phyloP scores from a whole-genome alignment of 2,329 filamentous ascomycete genomes.

The Ustilaginoidea virens region DNA sequence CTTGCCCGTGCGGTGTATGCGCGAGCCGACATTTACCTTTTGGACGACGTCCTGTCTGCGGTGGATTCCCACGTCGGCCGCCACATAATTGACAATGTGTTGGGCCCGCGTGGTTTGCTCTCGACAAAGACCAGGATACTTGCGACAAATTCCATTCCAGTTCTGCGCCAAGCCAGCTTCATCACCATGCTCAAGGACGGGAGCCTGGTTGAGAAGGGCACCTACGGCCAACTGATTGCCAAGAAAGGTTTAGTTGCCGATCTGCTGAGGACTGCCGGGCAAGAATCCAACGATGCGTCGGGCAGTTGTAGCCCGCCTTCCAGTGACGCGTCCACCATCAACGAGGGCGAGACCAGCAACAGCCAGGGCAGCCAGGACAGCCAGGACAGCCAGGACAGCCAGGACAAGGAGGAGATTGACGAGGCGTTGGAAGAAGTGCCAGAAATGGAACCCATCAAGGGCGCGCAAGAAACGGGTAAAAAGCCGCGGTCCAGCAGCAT shows the following conservation, averaged over 20 bases:
- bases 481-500: conserved; percentile 55
- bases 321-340: conserved; percentile 43
- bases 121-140: conserved; percentile 78
- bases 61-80: conserved; percentile 97
- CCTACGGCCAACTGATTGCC: conserved; percentile 78
- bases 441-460: conserved; percentile 62
- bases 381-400: too few species aligned
- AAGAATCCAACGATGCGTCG: conserved; percentile 30
- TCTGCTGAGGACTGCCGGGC: conserved; percentile 62
- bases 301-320: conserved; percentile 28
- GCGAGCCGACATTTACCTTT: conserved; percentile 84
- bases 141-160: conserved; percentile 87
- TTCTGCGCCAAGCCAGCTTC: conserved; percentile 77
- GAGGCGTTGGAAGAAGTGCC: conserved; percentile 64
- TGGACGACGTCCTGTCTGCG: conserved; percentile 88
- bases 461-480: conserved; percentile 26
- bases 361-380: conserved; percentile 48
- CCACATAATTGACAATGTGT: conserved; percentile 87
- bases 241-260: conserved; percentile 86
- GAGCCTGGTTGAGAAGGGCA: conserved; percentile 72
- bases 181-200: conserved; percentile 76
- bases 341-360: conserved; percentile 29
- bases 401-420: conserved; percentile 52
- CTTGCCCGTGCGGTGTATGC: conserved; percentile 91
- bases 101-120: conserved; percentile 72